These are phyloP conservation scores for Cronartium quercuum DNA, from an alignment of 1,284 basidiomycete species.

Conservation along the genomic window DNA sequence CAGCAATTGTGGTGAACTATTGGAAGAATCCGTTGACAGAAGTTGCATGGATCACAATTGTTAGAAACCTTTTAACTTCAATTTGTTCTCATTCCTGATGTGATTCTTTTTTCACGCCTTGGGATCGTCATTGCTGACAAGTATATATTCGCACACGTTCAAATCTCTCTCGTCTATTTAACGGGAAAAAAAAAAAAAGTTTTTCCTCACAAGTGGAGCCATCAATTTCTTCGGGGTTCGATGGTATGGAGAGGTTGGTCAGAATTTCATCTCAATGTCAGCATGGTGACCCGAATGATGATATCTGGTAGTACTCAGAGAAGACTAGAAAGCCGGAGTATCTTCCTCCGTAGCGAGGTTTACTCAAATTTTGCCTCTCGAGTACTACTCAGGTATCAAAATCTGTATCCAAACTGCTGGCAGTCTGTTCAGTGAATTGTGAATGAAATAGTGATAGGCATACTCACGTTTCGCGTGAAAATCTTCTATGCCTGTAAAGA, in stretches of 20 bases:
- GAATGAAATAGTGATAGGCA: no score
- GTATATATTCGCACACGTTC: neutral
- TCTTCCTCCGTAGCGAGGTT: no score
- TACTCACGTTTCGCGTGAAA: neutral
- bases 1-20: constrained; percentile 30
- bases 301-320: no score
- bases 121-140: neutral
- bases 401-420: no score
- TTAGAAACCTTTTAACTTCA: constrained; percentile 16
- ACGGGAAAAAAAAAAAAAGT: constrained; percentile 3
- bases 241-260: constrained; percentile 58
- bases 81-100: neutral
- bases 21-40: constrained; percentile 42
- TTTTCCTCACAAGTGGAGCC: constrained; percentile 8
- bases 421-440: no score
- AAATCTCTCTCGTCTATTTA: neutral
- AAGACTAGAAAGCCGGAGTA: no score
- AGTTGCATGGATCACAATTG: constrained; percentile 42
- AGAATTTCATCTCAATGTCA: constrained; percentile 43
- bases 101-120: neutral
- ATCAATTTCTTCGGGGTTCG: constrained; percentile 54
- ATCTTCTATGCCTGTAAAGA: constrained; percentile 28
- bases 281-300: constrained; percentile 46
- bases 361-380: no score
- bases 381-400: no score